These are phyloP conservation scores for Gaultheria prostrata DNA, from an alignment of 148 eudicot species.

Conservation along the genomic window DNA sequence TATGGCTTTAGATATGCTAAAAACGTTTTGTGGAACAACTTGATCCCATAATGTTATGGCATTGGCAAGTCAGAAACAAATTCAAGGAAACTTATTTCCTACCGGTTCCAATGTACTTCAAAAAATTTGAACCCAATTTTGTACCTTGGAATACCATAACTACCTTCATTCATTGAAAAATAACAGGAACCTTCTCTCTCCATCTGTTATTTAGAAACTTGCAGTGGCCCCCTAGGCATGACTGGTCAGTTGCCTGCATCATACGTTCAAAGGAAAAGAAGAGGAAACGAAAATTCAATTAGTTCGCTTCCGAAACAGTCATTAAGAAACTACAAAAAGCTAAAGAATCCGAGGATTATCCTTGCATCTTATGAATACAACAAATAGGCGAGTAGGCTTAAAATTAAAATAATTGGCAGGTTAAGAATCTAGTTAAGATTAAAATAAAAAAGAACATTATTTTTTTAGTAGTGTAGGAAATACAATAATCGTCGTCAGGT, in stretches of 20 bases:
- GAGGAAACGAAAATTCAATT: neutral
- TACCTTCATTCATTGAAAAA: slow-evolving; percentile 2
- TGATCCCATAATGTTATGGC: slow-evolving; percentile 8
- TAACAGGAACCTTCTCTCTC: neutral
- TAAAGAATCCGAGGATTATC: neutral
- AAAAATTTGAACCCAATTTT: neutral
- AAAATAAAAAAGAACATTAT: neutral
- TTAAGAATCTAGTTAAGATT: neutral
- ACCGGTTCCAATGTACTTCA: neutral
- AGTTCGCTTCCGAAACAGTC: slow-evolving; percentile 1
- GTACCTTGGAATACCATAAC: neutral
- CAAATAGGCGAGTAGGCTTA: neutral
- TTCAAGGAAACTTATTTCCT: neutral
- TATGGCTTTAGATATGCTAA: slow-evolving; percentile 3
- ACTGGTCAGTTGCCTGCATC: neutral
- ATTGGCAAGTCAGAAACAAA: neutral
- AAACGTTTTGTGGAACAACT: neutral
- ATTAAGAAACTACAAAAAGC: neutral
- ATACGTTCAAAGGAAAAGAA: neutral
- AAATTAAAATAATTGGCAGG: neutral
- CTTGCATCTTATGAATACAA: too few relatives aligned
- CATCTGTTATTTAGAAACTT: neutral
- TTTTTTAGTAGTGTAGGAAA: neutral
- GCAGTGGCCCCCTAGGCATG: neutral
- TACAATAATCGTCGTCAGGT: neutral